Conservation (phyloP, 2,329 filamentous ascomycete genomes). For the Trichophyton schoenleinii region DNA sequence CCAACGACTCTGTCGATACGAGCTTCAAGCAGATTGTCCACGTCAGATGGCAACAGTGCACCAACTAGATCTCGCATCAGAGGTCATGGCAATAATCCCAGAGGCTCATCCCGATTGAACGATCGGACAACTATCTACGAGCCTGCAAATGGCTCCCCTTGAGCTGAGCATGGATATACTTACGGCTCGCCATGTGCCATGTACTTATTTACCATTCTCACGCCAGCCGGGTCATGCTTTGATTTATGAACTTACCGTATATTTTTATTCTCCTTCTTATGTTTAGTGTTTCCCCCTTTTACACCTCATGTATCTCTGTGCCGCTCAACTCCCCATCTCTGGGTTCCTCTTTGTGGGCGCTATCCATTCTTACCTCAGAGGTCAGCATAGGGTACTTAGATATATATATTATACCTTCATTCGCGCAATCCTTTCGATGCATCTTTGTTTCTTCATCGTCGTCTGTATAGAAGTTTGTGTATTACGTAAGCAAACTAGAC, state of each 20-base stretch:
- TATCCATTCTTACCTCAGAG: neutral
- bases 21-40: slow-evolving; percentile 34
- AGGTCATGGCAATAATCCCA: neutral
- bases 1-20: slow-evolving; percentile 39
- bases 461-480: too few species aligned
- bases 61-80: neutral
- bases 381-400: neutral
- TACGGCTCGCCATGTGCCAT: neutral
- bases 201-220: neutral
- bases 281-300: neutral
- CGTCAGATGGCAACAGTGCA: slow-evolving; percentile 35
- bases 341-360: neutral
- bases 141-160: neutral
- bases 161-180: neutral
- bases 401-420: slow-evolving; percentile 2
- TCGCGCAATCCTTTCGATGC: neutral
- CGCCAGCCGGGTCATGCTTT: neutral
- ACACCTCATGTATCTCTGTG: neutral
- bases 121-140: neutral
- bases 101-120: neutral
- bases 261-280: neutral
- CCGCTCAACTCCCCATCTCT: neutral
- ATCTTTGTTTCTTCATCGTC: neutral
- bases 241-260: neutral
- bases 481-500: neutral